These are phyloP conservation scores for Ploettnerulaceae sp. DNA, from an alignment of 2,329 filamentous ascomycete genomes.

Conservation along the genomic window DNA sequence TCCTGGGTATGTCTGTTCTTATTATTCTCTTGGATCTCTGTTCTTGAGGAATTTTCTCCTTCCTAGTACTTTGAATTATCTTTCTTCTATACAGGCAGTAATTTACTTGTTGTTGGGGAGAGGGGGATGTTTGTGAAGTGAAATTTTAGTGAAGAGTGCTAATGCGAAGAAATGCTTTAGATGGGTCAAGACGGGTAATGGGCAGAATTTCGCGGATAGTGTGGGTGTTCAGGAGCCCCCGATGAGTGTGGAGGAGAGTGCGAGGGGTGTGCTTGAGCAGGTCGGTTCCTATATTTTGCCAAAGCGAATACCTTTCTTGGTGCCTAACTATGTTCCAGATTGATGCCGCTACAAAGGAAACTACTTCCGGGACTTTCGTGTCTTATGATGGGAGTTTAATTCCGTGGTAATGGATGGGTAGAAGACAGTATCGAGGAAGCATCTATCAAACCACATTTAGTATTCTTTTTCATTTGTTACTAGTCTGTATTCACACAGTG, in stretches of 20 bases:
- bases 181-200: conserved; percentile 41
- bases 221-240: conserved; percentile 35
- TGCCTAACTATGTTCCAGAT: conserved; percentile 18
- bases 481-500: not conserved
- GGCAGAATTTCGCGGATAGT: conserved; percentile 34
- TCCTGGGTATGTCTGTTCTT: conserved; percentile 26
- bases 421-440: too few relatives aligned
- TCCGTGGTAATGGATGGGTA: conserved; percentile 18
- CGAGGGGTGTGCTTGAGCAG: conserved; percentile 32
- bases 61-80: too few relatives aligned
- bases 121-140: too few relatives aligned
- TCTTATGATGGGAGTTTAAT: conserved; percentile 22
- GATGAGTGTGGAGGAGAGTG: conserved; percentile 35
- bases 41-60: too few relatives aligned
- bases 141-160: too few relatives aligned
- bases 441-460: too few relatives aligned
- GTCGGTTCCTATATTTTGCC: conserved; percentile 17
- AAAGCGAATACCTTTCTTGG: too few relatives aligned
- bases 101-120: not conserved
- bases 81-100: not conserved
- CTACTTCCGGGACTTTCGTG: conserved; percentile 28
- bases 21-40: not conserved
- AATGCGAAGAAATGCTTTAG: too few relatives aligned
- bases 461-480: not conserved
- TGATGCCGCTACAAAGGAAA: conserved; percentile 37